Evolutionary conservation across 73 alveolate species (phyloP), one percentile per base, ranked within the genome.

Genomic region (Chromera velia): DNA sequence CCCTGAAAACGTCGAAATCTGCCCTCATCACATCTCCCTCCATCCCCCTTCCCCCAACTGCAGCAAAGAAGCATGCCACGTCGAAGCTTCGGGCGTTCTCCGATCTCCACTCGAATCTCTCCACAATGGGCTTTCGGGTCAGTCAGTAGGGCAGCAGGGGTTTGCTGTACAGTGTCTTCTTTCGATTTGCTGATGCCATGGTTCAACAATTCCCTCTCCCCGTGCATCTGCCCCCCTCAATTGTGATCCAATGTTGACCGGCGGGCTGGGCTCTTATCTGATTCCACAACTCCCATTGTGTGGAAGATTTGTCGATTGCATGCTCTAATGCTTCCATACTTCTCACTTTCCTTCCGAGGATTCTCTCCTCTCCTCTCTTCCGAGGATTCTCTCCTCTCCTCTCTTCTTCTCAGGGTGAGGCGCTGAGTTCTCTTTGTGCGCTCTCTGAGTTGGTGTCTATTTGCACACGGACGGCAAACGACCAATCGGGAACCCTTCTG

Each of bases 31-130:
- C n/a, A n/a, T n/a, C n/a, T n/a, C n/a, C n/a, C n/a, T n/a, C n/a
- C n/a, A n/a, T n/a, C n/a, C n/a, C n/a, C n/a, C n/a, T n/a, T n/a
- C n/a, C n/a, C n/a, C n/a, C n/a, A n/a, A n/a, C n/a, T n/a, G n/a
- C 55, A 33, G 92, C 94, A 47, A 87, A 79, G 75, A 48, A 95
- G 55, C 96, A 96, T 18, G 86, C 96, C 34, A 92, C 98, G 19
- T 88, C 98, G 0, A 92, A 92, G 81, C 84, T 92, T 55, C 71
- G 85, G 28, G 90, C 86, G 71, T 88, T 88, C 70, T 90, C 88
- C 40, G 98, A 92, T 71, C 87, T 92, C 55, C 55, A 40, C 55
- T 40, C 55, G 22, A 40, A 40, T 7, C 55, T 40, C 19, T 82
- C 83, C 70, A 83, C 94, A 28, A 83, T 90, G 46, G 98, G 98